Conservation (phyloP, 192 early-diverging fungal genomes). For the Lobosporangium transversale region DNA sequence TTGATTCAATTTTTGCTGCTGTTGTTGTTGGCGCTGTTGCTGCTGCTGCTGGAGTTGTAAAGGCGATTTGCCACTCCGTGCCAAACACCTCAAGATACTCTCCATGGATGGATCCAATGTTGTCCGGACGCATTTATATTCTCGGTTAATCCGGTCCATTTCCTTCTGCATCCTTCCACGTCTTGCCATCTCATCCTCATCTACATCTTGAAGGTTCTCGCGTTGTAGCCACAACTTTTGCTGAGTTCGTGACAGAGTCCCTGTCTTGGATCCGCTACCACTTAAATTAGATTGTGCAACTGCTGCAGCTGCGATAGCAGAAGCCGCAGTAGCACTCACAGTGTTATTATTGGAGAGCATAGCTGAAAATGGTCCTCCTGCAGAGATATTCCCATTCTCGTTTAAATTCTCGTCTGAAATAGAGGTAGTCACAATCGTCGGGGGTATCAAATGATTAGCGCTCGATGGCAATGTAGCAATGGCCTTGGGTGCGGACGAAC, state of each 20-base stretch:
- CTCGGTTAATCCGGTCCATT: conserved; percentile 41
- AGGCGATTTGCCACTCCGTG: conserved; percentile 21
- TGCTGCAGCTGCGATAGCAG: conserved; percentile 41
- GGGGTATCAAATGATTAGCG: conserved; percentile 28
- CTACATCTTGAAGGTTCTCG: conserved; percentile 42
- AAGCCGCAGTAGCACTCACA: conserved; percentile 1
- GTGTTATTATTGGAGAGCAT: neutral
- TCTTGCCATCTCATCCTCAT: conserved; percentile 47
- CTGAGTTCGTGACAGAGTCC: conserved; percentile 38
- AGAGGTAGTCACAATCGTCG: conserved; percentile 34
- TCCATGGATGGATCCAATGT: conserved; percentile 31
- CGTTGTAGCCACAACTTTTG: conserved; percentile 50
- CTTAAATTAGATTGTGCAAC: conserved; percentile 40
- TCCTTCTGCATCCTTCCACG: conserved; percentile 43
- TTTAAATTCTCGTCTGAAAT: conserved; percentile 23
- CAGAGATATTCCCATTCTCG: neutral
- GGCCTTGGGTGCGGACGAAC: conserved; percentile 42
- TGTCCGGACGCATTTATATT: conserved; percentile 46
- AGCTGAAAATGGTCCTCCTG: conserved; percentile 4
- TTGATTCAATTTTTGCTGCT: conserved; percentile 27
- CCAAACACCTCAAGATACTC: conserved; percentile 35
- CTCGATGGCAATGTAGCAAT: conserved; percentile 7
- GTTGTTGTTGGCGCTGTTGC: conserved; percentile 1
- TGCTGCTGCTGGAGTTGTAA: conserved; percentile 22
- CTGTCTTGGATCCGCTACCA: conserved; percentile 35